Percentiles rank a stretch among this genome's conserved stretches.
These are phyloP conservation scores for Boletus insuetus DNA, from an alignment of 768 basidiomycete genomes.

Conservation along the genomic window DNA sequence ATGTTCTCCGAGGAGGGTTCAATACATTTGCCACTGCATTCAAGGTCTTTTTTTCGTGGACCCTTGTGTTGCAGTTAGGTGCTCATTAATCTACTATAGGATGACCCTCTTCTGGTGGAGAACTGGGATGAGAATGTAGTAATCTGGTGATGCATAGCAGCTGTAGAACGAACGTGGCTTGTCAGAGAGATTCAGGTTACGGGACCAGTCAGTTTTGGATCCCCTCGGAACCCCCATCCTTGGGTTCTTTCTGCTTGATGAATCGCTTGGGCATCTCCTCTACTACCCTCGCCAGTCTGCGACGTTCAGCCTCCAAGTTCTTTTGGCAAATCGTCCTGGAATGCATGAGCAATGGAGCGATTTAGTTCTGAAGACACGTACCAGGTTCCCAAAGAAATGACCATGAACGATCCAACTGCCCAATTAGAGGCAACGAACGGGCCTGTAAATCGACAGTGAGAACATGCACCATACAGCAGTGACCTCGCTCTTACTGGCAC, in stretches of 20 bases:
- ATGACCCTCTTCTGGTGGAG: conserved; percentile 70
- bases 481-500: conserved; percentile 47
- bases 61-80: too few relatives aligned
- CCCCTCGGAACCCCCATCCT: conserved; percentile 23
- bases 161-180: background rate
- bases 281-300: conserved; percentile 52
- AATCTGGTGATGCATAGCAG: conserved; percentile 47
- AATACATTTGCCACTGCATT: conserved; percentile 64
- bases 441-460: conserved; percentile 30
- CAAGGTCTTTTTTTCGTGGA: conserved; percentile 43
- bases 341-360: conserved; percentile 8
- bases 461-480: background rate
- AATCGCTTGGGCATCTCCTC: conserved; percentile 59
- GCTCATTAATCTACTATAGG: conserved; percentile 33
- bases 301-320: conserved; percentile 51
- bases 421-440: conserved; percentile 71
- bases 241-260: conserved; percentile 40
- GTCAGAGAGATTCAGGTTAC: background rate
- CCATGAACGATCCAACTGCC: conserved; percentile 72
- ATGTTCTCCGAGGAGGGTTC: conserved; percentile 73
- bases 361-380: conserved; percentile 34
- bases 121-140: conserved; percentile 61
- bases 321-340: conserved; percentile 64
- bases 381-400: conserved; percentile 70
- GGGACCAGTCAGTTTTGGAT: background rate